phyloP scores from a whole-genome alignment of 441 rosid species.

The Pelargonium australe region DNA sequence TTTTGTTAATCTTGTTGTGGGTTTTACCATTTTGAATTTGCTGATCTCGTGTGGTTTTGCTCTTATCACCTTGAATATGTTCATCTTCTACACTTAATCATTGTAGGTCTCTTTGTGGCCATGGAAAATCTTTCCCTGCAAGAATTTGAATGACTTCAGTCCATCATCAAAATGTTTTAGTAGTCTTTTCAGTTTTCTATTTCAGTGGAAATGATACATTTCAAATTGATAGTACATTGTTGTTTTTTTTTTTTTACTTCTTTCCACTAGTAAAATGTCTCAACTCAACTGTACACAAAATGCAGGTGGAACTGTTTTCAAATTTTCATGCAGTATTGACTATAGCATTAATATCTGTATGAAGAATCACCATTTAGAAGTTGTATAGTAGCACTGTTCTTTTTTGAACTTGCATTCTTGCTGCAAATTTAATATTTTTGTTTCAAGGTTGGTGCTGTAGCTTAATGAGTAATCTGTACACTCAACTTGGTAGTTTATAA shows the following conservation, averaged over 20 bases:
- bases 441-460: neutral
- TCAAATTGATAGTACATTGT: neutral
- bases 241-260: neutral
- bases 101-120: neutral
- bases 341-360: neutral
- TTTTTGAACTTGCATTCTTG: neutral
- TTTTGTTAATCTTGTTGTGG: neutral
- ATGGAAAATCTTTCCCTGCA: neutral
- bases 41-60: neutral
- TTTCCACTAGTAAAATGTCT: neutral
- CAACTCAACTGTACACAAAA: constrained; percentile 1
- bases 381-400: neutral
- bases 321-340: neutral
- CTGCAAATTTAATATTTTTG: neutral
- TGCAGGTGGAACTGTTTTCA: neutral
- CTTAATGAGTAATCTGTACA: neutral
- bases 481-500: neutral
- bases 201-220: neutral
- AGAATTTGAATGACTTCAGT: neutral
- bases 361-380: neutral
- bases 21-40: constrained; percentile 3
- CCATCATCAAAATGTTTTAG: neutral
- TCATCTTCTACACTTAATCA: constrained; percentile 2
- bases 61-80: neutral
- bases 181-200: neutral